Evolutionary conservation across 495 filamentous ascomycete genomes (phyloP).

Genomic region (Tuber brumale): DNA sequence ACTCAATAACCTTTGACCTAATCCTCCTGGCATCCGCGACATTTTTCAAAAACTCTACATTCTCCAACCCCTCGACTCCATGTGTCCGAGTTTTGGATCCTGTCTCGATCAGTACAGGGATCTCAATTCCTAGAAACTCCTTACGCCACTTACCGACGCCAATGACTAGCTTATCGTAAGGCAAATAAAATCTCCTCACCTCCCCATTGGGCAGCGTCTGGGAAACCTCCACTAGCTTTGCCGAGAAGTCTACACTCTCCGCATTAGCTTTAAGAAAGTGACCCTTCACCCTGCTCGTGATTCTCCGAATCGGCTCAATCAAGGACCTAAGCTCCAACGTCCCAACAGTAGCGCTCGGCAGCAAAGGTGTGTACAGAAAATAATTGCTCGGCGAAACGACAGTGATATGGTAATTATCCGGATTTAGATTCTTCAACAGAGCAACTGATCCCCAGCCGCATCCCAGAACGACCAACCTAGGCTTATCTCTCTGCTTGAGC

Average conservation of each 20-base stretch:
- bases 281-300: constrained; percentile 67
- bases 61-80: constrained; percentile 88
- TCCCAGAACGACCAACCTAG: constrained; percentile 82
- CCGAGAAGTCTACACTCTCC: constrained; percentile 81
- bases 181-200: constrained; percentile 77
- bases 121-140: neutral
- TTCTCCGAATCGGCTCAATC: constrained; percentile 85
- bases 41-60: constrained; percentile 91
- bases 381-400: constrained; percentile 92
- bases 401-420: constrained; percentile 88
- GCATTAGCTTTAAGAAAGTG: constrained; percentile 86
- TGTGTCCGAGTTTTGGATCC: constrained; percentile 89
- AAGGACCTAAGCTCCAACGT: constrained; percentile 85
- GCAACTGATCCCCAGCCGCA: constrained; percentile 95
- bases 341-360: constrained; percentile 92
- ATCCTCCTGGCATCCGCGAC: constrained; percentile 86
- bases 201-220: constrained; percentile 65
- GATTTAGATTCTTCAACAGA: constrained; percentile 79
- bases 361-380: constrained; percentile 96
- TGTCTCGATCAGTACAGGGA: constrained; percentile 36
- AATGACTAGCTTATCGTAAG: constrained; percentile 97
- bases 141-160: constrained; percentile 62
- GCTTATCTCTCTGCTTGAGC: constrained; percentile 69
- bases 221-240: constrained; percentile 79
- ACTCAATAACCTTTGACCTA: constrained; percentile 81